Evolutionary conservation across 129 eudicot genomes (phyloP).

Genomic region (Flaveria trinervia): DNA sequence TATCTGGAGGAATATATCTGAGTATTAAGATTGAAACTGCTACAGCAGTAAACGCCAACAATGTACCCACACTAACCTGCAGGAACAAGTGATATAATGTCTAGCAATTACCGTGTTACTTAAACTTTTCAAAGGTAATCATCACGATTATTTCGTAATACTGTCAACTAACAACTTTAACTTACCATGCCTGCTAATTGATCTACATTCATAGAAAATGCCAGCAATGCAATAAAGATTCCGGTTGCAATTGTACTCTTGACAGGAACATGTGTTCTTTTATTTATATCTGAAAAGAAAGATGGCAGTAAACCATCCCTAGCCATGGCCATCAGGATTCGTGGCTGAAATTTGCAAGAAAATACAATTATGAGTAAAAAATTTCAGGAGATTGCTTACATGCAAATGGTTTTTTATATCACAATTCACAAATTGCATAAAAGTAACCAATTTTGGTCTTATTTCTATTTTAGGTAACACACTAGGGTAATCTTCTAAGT

Average conservation of each 20-base stretch:
- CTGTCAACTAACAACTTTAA: constrained; percentile 12
- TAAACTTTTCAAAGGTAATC: background rate
- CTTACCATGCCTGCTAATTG: constrained; percentile 69
- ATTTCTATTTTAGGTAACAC: background rate
- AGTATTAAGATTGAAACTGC: constrained; percentile 58
- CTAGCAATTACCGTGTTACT: constrained; percentile 12
- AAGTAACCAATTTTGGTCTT: background rate
- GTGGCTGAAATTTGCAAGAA: constrained; percentile 52
- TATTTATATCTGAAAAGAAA: constrained; percentile 62
- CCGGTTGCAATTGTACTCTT: constrained; percentile 64
- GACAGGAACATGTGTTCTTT: constrained; percentile 61
- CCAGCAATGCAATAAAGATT: constrained; percentile 49
- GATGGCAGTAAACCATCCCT: constrained; percentile 70
- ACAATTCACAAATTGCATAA: background rate
- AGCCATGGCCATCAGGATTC: constrained; percentile 75
- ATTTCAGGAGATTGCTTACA: background rate
- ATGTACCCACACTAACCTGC: constrained; percentile 68
- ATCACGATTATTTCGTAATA: background rate
- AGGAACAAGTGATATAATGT: constrained; percentile 13
- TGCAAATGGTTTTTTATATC: background rate
- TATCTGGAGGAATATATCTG: constrained; percentile 59
- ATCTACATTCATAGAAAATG: constrained; percentile 62
- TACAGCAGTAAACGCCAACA: constrained; percentile 61
- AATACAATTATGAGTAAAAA: constrained; percentile 7
- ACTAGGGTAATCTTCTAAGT: background rate